phyloP scores from a whole-genome alignment of 208 protist species.

The Acanthamoeba triangularis region DNA sequence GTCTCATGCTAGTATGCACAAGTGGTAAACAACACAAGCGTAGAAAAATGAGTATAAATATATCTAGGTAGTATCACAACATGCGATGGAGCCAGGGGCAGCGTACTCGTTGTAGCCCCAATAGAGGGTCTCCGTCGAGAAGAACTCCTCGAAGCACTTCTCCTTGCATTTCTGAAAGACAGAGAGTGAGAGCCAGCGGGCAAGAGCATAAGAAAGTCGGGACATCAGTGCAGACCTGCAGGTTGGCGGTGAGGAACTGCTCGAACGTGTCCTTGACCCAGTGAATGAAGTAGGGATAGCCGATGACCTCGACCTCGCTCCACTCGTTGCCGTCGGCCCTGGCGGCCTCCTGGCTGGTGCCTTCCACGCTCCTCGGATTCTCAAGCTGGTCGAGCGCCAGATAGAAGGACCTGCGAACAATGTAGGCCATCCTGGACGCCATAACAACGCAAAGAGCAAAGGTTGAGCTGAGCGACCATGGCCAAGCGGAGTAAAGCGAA shows the following conservation, averaged over 20 bases:
- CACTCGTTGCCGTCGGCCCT: not conserved
- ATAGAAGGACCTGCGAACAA: constrained; percentile 5
- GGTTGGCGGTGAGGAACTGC: constrained; percentile 36
- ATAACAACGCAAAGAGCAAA: not conserved
- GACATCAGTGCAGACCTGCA: not conserved
- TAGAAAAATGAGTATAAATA: not conserved
- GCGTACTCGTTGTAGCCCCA: constrained; percentile 60
- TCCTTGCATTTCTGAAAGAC: constrained; percentile 46
- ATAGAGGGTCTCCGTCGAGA: constrained; percentile 32
- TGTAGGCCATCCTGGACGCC: constrained; percentile 6
- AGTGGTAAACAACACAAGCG: not conserved
- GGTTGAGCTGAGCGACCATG: no score
- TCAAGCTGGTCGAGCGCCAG: not conserved
- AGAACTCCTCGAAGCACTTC: constrained; percentile 59
- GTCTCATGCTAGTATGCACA: not conserved
- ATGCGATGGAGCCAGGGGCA: not conserved
- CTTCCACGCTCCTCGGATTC: not conserved
- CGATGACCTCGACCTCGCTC: constrained; percentile 46
- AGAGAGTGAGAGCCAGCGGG: not conserved
- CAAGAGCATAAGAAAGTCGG: not conserved
- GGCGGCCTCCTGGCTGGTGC: not conserved
- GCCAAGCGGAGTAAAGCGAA: no score
- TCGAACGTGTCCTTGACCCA: constrained; percentile 30
- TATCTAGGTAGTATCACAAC: not conserved
- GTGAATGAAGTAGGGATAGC: constrained; percentile 30